These are phyloP conservation scores for Penicillium capsulatum DNA, from an alignment of 2,329 filamentous ascomycete species.

Conservation along the genomic window DNA sequence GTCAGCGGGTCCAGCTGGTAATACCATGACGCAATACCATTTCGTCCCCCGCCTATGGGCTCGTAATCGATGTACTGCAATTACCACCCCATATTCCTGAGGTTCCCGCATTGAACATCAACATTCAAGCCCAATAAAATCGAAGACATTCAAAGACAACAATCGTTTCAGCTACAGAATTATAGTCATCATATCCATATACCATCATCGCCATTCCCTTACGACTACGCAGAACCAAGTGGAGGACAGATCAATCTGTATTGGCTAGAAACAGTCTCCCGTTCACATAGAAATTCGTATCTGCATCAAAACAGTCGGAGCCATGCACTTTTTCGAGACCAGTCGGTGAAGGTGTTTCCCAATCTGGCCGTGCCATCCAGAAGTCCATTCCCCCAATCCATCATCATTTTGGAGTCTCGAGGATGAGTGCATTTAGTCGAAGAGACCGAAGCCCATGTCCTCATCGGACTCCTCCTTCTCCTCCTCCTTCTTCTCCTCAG, in stretches of 20 bases:
- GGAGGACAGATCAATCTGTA: conserved; percentile 35
- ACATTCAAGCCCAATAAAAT: too few relatives aligned
- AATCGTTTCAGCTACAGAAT: too few relatives aligned
- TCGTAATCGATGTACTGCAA: not conserved
- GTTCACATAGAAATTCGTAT: conserved; percentile 35
- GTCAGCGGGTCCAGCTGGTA: too few relatives aligned
- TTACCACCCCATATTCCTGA: too few relatives aligned
- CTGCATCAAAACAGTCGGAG: conserved; percentile 36
- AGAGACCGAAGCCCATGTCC: conserved; percentile 71
- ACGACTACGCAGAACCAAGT: conserved; percentile 10
- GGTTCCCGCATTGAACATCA: too few relatives aligned
- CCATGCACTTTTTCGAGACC: conserved; percentile 27
- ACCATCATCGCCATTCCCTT: conserved; percentile 7
- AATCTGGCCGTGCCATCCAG: conserved; percentile 31
- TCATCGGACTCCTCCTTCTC: conserved; percentile 74
- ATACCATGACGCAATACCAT: not conserved
- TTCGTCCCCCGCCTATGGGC: not conserved
- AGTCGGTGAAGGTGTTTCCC: conserved; percentile 27
- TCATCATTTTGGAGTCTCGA: conserved; percentile 46
- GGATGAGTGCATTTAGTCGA: conserved; percentile 50
- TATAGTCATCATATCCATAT: too few relatives aligned
- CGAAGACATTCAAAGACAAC: too few relatives aligned
- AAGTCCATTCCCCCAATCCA: conserved; percentile 62
- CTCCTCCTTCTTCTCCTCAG: conserved; percentile 64
- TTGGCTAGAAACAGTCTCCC: conserved; percentile 34